Percentiles rank a stretch among this genome's conserved stretches.
phyloP scores from a whole-genome alignment of 371 early-diverging fungal genomes.

The Mycotypha africana region DNA sequence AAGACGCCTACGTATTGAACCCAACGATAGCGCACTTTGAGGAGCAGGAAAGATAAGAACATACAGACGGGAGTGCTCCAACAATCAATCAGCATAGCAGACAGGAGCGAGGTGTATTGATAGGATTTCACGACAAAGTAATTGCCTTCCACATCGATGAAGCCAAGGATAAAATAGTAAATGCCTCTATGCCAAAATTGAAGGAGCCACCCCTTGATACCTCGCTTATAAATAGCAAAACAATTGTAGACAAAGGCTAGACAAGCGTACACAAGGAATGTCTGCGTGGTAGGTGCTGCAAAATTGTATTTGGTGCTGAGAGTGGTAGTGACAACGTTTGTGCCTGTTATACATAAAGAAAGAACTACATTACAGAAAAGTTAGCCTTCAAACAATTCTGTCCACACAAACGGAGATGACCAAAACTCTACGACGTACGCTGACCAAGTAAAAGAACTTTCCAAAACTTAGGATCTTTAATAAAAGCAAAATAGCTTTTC shows the following conservation, averaged over 20 bases:
- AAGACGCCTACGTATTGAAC: constrained; percentile 61
- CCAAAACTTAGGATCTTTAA: constrained; percentile 12
- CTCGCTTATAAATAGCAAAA: constrained; percentile 47
- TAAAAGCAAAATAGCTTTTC: constrained; percentile 10
- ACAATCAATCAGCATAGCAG: constrained; percentile 66
- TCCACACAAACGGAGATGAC: too few species aligned
- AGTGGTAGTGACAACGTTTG: constrained; percentile 49
- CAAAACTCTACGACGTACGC: constrained; percentile 7
- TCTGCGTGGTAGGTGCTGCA: constrained; percentile 58
- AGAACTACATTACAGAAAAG: constrained; percentile 21
- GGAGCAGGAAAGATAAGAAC: constrained; percentile 50
- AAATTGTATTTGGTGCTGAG: constrained; percentile 41
- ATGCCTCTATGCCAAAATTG: constrained; percentile 43
- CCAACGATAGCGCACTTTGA: constrained; percentile 54
- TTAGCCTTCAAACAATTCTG: too few species aligned
- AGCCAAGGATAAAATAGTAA: constrained; percentile 49
- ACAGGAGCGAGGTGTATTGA: constrained; percentile 63
- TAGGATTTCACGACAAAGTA: constrained; percentile 73
- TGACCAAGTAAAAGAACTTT: constrained; percentile 18
- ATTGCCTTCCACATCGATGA: constrained; percentile 73
- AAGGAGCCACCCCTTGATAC: constrained; percentile 38
- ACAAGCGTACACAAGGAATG: constrained; percentile 56
- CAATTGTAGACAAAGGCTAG: constrained; percentile 57
- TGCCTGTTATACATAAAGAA: constrained; percentile 65
- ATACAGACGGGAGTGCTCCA: constrained; percentile 71